Percentiles rank a stretch among this genome's conserved stretches.
These are phyloP conservation scores for Lenzites betulinus DNA, from an alignment of 768 basidiomycete genomes.

Conservation along the genomic window DNA sequence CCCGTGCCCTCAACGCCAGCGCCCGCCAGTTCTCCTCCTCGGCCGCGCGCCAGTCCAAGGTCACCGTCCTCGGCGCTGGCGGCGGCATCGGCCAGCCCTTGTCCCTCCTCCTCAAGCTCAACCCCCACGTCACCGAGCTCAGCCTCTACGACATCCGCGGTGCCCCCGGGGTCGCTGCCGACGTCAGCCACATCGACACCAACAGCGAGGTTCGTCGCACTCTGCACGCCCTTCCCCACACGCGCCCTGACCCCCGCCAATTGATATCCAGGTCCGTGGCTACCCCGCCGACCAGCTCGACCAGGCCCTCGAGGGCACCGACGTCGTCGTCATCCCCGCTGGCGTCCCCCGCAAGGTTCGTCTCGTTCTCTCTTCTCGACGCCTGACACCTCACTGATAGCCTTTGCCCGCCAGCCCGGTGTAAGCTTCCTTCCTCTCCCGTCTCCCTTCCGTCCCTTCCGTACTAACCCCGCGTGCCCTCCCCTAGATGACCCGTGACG, in stretches of 20 bases:
- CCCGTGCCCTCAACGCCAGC: conserved; percentile 55
- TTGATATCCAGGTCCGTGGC: conserved; percentile 68
- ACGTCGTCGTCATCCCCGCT: conserved; percentile 97
- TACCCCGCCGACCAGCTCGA: conserved; percentile 87
- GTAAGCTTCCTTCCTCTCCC: conserved; percentile 50
- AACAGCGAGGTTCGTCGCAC: conserved; percentile 63
- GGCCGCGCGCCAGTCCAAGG: conserved; percentile 73
- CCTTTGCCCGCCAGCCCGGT: conserved; percentile 61
- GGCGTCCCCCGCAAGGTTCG: conserved; percentile 97
- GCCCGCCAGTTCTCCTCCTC: conserved; percentile 79
- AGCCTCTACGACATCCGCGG: conserved; percentile 94
- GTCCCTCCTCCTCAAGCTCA: conserved; percentile 89
- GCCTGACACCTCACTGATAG: conserved; percentile 29
- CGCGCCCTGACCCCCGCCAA: neutral
- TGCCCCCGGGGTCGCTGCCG: conserved; percentile 95
- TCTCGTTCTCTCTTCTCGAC: conserved; percentile 6
- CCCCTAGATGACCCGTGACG: conserved; percentile 89
- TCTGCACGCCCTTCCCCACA: conserved; percentile 2
- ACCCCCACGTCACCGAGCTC: conserved; percentile 85
- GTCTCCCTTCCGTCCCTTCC: conserved; percentile 19
- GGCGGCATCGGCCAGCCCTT: conserved; percentile 99
- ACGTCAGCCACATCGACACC: conserved; percentile 94
- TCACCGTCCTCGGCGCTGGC: conserved; percentile 96
- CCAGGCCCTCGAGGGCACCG: conserved; percentile 82
- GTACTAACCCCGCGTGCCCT: conserved; percentile 23